These are phyloP conservation scores for Fusarium sp. DNA, from an alignment of 2,329 filamentous ascomycete genomes.

Conservation along the genomic window DNA sequence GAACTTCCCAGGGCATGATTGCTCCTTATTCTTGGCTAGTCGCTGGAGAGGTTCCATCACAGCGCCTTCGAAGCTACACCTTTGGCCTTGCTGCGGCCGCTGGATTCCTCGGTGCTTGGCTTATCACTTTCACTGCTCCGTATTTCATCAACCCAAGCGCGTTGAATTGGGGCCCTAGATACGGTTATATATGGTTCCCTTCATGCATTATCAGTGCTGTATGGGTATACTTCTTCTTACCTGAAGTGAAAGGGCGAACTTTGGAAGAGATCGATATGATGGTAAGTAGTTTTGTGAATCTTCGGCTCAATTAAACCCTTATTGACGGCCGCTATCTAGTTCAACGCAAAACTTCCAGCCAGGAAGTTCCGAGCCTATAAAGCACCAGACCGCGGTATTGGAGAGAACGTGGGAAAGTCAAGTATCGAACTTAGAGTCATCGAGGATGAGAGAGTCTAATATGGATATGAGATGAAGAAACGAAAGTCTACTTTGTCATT, in stretches of 20 bases:
- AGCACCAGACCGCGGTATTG: neutral
- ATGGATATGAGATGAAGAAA: fast-evolving
- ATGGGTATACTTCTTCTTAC: conserved; percentile 42
- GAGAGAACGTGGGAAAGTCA: conserved; percentile 11
- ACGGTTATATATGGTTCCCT: conserved; percentile 45
- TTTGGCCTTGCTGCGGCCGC: conserved; percentile 40
- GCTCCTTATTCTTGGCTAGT: conserved; percentile 45
- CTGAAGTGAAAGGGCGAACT: conserved; percentile 41
- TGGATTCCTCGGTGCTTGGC: conserved; percentile 41
- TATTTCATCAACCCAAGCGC: conserved; percentile 45
- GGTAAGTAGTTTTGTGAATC: conserved; percentile 6
- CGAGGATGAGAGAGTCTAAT: conserved; percentile 30
- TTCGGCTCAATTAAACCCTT: fast-evolving
- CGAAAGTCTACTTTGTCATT: neutral
- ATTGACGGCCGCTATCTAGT: conserved; percentile 14
- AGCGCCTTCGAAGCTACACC: conserved; percentile 44
- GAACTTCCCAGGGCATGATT: conserved; percentile 34
- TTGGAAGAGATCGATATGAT: conserved; percentile 43
- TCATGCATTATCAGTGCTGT: conserved; percentile 36
- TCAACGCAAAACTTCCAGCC: conserved; percentile 32
- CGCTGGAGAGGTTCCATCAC: conserved; percentile 41
- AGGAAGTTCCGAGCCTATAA: conserved; percentile 35
- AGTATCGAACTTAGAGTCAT: conserved; percentile 27
- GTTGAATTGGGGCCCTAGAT: conserved; percentile 44
- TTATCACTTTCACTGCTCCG: conserved; percentile 44